These are phyloP conservation scores for Blumeriella jaapii DNA, from an alignment of 2,329 filamentous ascomycete genomes.

Conservation along the genomic window DNA sequence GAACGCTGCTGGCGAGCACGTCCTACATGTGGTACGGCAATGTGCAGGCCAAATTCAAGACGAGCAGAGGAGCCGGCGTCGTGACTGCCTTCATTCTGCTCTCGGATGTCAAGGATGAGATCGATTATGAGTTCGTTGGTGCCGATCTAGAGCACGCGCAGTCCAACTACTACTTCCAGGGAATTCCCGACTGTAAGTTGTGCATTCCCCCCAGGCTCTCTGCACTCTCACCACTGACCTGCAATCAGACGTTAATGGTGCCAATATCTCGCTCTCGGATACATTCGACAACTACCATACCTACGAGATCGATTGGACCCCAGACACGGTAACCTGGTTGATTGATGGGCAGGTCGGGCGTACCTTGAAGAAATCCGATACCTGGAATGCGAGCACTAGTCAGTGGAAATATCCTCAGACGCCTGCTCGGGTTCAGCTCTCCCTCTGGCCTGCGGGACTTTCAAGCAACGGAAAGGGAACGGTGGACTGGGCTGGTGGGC, in stretches of 20 bases:
- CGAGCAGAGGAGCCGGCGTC: slow-evolving; percentile 73
- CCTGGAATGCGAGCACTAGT: slow-evolving; percentile 75
- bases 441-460: slow-evolving; percentile 88
- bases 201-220: slow-evolving; percentile 12
- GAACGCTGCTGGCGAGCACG: slow-evolving; percentile 70
- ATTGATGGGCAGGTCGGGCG: slow-evolving; percentile 73
- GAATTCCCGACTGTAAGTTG: slow-evolving; percentile 79
- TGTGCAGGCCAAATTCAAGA: slow-evolving; percentile 75
- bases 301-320: slow-evolving; percentile 89
- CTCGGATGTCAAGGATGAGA: slow-evolving; percentile 94
- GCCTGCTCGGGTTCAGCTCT: slow-evolving; percentile 80
- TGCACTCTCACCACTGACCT: slow-evolving; percentile 17
- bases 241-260: slow-evolving; percentile 56
- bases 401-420: slow-evolving; percentile 86
- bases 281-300: slow-evolving; percentile 73
- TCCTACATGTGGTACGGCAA: slow-evolving; percentile 98
- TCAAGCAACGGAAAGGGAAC: slow-evolving; percentile 71
- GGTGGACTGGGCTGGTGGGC: slow-evolving; percentile 81
- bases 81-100: slow-evolving; percentile 96
- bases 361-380: slow-evolving; percentile 61
- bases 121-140: slow-evolving; percentile 93
- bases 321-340: slow-evolving; percentile 75
- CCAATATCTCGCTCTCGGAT: slow-evolving; percentile 57
- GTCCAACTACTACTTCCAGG: slow-evolving; percentile 96
- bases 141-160: slow-evolving; percentile 66